Percentiles rank a stretch among this genome's conserved stretches.
phyloP scores from a whole-genome alignment of 2,329 filamentous ascomycete genomes.

The Lachnellula suecica region DNA sequence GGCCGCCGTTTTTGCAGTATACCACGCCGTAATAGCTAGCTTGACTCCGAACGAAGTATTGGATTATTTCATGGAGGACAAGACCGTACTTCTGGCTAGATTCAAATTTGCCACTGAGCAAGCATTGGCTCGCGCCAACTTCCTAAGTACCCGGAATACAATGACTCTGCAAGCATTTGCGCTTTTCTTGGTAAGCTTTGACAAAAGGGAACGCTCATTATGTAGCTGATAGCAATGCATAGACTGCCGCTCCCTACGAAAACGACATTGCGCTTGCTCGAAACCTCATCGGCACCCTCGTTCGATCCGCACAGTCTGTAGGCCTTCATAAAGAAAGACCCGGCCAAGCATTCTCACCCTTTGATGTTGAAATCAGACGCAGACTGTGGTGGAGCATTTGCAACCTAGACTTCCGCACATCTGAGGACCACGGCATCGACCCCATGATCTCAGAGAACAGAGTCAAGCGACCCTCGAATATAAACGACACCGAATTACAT shows the following conservation, averaged over 20 bases:
- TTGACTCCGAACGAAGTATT: not conserved
- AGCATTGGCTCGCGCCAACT: constrained; percentile 55
- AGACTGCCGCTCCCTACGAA: not conserved
- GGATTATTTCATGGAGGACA: not conserved
- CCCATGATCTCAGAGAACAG: constrained; percentile 46
- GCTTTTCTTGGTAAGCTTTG: constrained; percentile 53
- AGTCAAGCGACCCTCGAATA: constrained; percentile 29
- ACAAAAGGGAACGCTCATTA: no score
- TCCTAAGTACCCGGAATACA: constrained; percentile 56
- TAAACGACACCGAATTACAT: constrained; percentile 5
- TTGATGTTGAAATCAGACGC: constrained; percentile 59
- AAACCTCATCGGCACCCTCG: constrained; percentile 41
- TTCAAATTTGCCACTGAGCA: constrained; percentile 57
- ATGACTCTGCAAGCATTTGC: constrained; percentile 57
- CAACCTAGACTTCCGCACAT: constrained; percentile 53
- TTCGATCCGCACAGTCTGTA: constrained; percentile 41
- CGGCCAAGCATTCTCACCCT: constrained; percentile 51
- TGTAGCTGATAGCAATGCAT: not conserved
- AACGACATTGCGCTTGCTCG: constrained; percentile 48
- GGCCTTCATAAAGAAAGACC: constrained; percentile 43
- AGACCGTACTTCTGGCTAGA: constrained; percentile 13
- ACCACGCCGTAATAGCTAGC: not conserved
- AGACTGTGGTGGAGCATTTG: constrained; percentile 62
- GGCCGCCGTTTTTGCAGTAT: not conserved
- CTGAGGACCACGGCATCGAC: constrained; percentile 48